A percentile compares a stretch with the other conserved stretches of the same genome.
These are phyloP conservation scores for Aureobasidium sp. DNA, from an alignment of 2,329 filamentous ascomycete genomes.

Conservation along the genomic window DNA sequence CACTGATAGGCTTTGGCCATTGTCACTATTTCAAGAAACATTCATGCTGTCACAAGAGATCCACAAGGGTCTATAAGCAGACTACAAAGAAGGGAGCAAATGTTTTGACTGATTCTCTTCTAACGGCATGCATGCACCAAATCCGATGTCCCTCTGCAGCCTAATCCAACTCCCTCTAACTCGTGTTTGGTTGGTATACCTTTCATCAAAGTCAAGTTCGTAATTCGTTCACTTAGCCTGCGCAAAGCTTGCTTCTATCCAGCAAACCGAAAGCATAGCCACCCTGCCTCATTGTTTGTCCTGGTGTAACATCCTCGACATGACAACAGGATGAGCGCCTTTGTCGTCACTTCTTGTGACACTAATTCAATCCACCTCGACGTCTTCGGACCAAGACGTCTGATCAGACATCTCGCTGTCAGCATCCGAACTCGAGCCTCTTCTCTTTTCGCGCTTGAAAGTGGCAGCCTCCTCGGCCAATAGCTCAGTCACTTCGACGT, in stretches of 20 bases:
- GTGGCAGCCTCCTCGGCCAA: conserved; percentile 8
- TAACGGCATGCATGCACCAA: background rate
- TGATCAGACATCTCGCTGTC: background rate
- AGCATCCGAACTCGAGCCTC: background rate
- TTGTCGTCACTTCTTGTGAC: background rate
- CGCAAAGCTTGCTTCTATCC: background rate
- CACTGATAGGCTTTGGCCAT: background rate
- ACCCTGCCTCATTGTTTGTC: background rate
- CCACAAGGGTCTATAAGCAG: no score
- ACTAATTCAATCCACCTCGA: background rate
- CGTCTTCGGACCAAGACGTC: background rate
- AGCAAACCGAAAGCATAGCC: background rate
- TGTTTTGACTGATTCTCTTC: background rate
- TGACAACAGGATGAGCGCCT: background rate
- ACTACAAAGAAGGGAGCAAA: background rate
- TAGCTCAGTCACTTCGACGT: background rate
- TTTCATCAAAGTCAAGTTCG: background rate
- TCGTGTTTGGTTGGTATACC: background rate
- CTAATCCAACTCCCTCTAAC: background rate
- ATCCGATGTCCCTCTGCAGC: background rate
- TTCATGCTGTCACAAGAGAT: background rate
- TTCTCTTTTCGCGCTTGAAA: conserved; percentile 14
- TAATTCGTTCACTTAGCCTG: background rate
- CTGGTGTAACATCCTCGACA: background rate
- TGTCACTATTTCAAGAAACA: background rate